Evolutionary conservation across 257 asterid species (phyloP), one percentile per base, ranked within the genome.

Genomic region (Solanum clarkiae): DNA sequence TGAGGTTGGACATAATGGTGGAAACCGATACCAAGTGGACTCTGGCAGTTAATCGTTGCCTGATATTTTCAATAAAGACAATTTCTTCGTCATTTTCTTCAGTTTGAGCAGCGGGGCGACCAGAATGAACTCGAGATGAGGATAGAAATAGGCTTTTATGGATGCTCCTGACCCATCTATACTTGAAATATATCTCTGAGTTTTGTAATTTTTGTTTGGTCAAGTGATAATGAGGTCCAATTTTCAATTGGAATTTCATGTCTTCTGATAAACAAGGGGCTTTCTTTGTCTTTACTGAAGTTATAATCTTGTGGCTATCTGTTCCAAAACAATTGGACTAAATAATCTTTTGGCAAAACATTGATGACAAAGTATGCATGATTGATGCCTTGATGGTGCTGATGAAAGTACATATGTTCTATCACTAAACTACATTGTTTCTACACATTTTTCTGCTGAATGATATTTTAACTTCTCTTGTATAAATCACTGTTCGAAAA

Each of bases 91-190:
- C 47, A 85, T 86, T 65, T 84, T 83, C 72, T 77, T 65, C 70
- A 53, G 84, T 60, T 86, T 79, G 87, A 86, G 88, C 86, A 53
- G 82, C 87, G 82, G 86, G 83, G 86, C 79, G 84, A 55, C 87
- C 84, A 87, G 87, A 83, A 49, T 79, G 86, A 85, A 85, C 81
- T 44, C 26, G 44, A 88, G 80, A 59, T 63, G 84, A 82, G 86
- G 87, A 86, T 84, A 86, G 90, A 84, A 62, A 16, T 79, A 53
- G 65, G 49, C 10, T 24, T 70, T 70, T 86, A 80, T 85, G 92
- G 85, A 84, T 89, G 85, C 88, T 87, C 85, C 88, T 85, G 91
- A 84, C 86, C 86, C 60, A 60, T 90, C 89, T 88, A 88, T 65
- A 85, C 92, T 85, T 80, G 36, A 81, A 85, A 29, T 71, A 15